Conservation (phyloP, 2,329 filamentous ascomycete species). For the Coniochaeta ligniaria region DNA sequence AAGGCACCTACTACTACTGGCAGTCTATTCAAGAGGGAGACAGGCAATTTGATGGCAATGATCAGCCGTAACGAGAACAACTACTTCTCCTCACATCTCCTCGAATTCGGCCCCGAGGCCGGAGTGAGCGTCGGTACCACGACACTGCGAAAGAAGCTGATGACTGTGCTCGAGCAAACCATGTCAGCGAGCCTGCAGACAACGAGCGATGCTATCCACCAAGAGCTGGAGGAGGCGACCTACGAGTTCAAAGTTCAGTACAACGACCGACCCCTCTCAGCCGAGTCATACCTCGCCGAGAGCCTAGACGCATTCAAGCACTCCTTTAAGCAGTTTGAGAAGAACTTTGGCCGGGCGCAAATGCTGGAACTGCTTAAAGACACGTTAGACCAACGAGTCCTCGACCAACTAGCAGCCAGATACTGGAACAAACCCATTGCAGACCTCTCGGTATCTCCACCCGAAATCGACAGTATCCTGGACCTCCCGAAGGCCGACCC, state of each 20-base stretch:
- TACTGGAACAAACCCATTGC: conserved; percentile 97
- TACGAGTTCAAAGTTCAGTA: conserved; percentile 99
- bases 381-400: conserved; percentile 88
- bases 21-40: conserved; percentile 77
- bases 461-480: conserved; percentile 64
- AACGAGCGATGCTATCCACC: conserved; percentile 85
- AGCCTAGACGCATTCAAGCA: conserved; percentile 96
- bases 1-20: conserved; percentile 58
- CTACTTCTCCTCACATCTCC: conserved; percentile 77
- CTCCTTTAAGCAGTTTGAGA: conserved; percentile 89
- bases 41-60: conserved; percentile 68
- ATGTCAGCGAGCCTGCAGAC: conserved; percentile 90
- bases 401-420: conserved; percentile 84
- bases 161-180: conserved; percentile 93
- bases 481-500: conserved; percentile 81
- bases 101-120: conserved; percentile 68
- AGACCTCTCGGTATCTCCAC: conserved; percentile 61
- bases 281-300: conserved; percentile 93
- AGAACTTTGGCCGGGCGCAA: conserved; percentile 81
- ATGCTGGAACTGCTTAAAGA: conserved; percentile 85
- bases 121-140: conserved; percentile 75
- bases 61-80: conserved; percentile 84
- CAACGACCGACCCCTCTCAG: conserved; percentile 89
- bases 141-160: conserved; percentile 87
- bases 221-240: conserved; percentile 91